Conservation (phyloP, 257 asterid genomes). For the Fraxinus excelsior region DNA sequence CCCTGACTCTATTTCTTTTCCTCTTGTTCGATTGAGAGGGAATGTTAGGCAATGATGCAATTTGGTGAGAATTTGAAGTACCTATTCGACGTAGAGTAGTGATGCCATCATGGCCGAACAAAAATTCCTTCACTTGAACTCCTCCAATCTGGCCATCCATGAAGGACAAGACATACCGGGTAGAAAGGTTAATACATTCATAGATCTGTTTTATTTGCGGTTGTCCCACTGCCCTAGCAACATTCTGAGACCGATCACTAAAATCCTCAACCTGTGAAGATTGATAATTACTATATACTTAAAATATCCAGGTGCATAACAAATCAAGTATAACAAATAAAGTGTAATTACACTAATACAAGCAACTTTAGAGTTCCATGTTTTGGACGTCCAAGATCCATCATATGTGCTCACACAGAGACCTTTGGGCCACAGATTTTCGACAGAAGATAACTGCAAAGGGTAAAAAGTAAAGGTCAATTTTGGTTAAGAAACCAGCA, state of each 20-base stretch:
- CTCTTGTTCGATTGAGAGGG: conserved; percentile 26
- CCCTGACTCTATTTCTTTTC: conserved; percentile 23
- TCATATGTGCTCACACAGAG: conserved; percentile 73
- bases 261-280: conserved; percentile 85
- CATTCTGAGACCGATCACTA: conserved; percentile 73
- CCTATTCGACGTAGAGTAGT: conserved; percentile 27
- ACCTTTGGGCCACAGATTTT: conserved; percentile 84
- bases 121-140: conserved; percentile 44
- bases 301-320: conserved; percentile 16
- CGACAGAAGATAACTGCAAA: conserved; percentile 77
- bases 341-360: conserved; percentile 59
- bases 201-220: conserved; percentile 61
- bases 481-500: conserved; percentile 7
- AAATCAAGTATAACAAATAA: conserved; percentile 17
- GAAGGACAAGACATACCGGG: conserved; percentile 46
- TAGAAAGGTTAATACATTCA: conserved; percentile 57
- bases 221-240: conserved; percentile 85
- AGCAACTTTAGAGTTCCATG: conserved; percentile 76
- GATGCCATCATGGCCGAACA: conserved; percentile 55
- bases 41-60: conserved; percentile 19
- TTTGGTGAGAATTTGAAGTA: conserved; percentile 15
- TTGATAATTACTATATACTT: conserved; percentile 17
- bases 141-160: conserved; percentile 55
- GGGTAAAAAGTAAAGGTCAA: conserved; percentile 5
- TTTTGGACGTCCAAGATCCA: conserved; percentile 77